phyloP scores from a whole-genome alignment of 176 grass and related monocot species.

The maize (Zea mays) region DNA sequence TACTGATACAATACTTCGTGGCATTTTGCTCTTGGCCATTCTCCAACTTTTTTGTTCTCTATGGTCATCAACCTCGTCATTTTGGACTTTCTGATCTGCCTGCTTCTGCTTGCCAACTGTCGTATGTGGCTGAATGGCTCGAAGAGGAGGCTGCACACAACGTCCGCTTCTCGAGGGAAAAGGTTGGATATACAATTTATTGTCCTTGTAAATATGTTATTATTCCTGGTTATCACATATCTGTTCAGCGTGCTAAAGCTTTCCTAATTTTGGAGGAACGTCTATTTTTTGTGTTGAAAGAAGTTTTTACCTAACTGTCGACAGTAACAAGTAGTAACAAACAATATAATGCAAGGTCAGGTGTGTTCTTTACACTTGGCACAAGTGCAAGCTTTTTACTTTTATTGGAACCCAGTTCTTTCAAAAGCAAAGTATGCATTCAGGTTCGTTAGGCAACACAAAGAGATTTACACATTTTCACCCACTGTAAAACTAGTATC shows the following conservation, averaged over 20 bases:
- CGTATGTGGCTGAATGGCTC: too few relatives aligned
- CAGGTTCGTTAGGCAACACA: neutral
- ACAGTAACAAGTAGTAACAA: conserved; percentile 1
- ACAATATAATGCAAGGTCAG: neutral
- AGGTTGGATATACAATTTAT: neutral
- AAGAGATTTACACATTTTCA: neutral
- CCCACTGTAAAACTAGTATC: neutral
- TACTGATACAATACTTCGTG: too few relatives aligned
- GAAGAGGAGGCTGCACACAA: too few relatives aligned
- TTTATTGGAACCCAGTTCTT: conserved; percentile 33
- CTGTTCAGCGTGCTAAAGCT: neutral
- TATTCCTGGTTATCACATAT: neutral
- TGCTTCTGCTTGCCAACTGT: too few relatives aligned
- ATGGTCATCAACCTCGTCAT: too few relatives aligned
- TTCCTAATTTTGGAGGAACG: neutral
- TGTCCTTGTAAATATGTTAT: neutral
- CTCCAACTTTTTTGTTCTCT: too few relatives aligned
- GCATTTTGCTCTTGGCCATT: too few relatives aligned
- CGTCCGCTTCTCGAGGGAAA: too few relatives aligned
- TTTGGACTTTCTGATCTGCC: too few relatives aligned
- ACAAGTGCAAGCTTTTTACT: conserved; percentile 39
- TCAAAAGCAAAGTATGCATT: conserved; percentile 39
- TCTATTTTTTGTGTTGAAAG: neutral
- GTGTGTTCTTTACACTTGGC: conserved; percentile 33
- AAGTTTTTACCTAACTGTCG: neutral